Evolutionary conservation across 208 protist genomes (phyloP).

Genomic region (Acanthamoeba lenticulata): DNA sequence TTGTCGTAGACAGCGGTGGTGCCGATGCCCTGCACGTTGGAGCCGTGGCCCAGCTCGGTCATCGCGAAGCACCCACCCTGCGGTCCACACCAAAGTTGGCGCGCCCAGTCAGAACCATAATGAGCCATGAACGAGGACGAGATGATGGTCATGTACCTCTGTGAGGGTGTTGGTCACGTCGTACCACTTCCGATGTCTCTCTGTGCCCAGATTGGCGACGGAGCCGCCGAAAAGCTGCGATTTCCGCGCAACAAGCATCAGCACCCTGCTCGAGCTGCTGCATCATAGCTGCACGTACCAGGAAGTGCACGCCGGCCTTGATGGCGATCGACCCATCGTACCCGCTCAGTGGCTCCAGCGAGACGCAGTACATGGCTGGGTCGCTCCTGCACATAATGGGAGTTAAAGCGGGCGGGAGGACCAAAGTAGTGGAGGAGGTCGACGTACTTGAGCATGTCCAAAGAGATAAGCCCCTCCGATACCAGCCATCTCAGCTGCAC

Average conservation of each 20-base stretch:
- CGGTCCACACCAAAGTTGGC: neutral
- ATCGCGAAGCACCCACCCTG: constrained; percentile 44
- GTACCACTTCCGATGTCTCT: neutral
- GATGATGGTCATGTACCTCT: neutral
- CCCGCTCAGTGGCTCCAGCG: neutral
- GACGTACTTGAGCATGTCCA: constrained; percentile 31
- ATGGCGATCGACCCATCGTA: neutral
- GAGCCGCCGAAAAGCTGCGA: neutral
- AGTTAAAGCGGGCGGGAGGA: neutral
- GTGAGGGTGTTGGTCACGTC: neutral
- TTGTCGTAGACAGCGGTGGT: constrained; percentile 80
- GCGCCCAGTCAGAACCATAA: too few relatives aligned
- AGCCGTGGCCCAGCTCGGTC: constrained; percentile 78
- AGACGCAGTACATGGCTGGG: neutral
- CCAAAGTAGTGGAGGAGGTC: neutral
- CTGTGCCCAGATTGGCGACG: neutral
- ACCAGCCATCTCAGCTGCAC: neutral
- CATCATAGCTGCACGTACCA: too few relatives aligned
- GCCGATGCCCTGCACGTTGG: constrained; percentile 79
- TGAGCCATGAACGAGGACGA: too few relatives aligned
- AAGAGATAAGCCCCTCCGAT: neutral
- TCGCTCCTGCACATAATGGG: neutral
- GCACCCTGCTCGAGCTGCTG: too few relatives aligned
- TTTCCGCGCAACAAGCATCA: neutral
- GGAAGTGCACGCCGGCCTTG: neutral